Conservation (phyloP, 768 basidiomycete species). For the Lentinula guzmanii region DNA sequence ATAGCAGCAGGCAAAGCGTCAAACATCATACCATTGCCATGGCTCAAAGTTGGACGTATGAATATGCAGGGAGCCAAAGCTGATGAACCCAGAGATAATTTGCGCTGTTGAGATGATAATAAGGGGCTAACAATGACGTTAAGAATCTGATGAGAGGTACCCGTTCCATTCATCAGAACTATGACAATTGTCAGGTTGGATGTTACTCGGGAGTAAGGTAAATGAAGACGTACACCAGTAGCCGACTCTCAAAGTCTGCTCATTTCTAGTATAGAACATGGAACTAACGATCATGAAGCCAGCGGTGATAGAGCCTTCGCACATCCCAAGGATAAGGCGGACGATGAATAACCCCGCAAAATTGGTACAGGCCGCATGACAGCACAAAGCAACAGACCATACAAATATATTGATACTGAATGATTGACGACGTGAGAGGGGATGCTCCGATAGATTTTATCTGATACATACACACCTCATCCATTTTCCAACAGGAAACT, state of each 20-base stretch:
- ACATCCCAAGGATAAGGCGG: slow-evolving; percentile 63
- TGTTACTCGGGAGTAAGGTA: slow-evolving; percentile 38
- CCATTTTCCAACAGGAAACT: slow-evolving; percentile 75
- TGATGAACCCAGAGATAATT: slow-evolving; percentile 60
- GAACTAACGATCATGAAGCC: slow-evolving; percentile 73
- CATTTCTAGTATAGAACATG: slow-evolving; percentile 73
- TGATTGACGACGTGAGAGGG: not conserved
- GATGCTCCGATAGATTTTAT: not conserved
- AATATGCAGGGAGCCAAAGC: slow-evolving; percentile 51
- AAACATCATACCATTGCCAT: slow-evolving; percentile 43
- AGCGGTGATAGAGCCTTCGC: slow-evolving; percentile 67
- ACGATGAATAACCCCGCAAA: slow-evolving; percentile 61
- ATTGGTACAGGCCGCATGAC: slow-evolving; percentile 67
- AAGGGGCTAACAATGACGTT: not conserved
- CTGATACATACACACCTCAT: slow-evolving; percentile 48
- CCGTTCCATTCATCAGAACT: slow-evolving; percentile 76
- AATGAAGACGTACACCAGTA: slow-evolving; percentile 60
- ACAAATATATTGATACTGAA: slow-evolving; percentile 57
- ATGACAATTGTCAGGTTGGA: not conserved
- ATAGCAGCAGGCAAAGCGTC: not conserved
- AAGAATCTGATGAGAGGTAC: slow-evolving; percentile 21
- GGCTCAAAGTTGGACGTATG: slow-evolving; percentile 36
- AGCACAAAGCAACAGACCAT: slow-evolving; percentile 56
- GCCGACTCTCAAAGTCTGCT: slow-evolving; percentile 64
- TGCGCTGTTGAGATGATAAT: slow-evolving; percentile 39